Conservation (phyloP, 352 stramenopile species). For the Globisporangium cederbergense region DNA sequence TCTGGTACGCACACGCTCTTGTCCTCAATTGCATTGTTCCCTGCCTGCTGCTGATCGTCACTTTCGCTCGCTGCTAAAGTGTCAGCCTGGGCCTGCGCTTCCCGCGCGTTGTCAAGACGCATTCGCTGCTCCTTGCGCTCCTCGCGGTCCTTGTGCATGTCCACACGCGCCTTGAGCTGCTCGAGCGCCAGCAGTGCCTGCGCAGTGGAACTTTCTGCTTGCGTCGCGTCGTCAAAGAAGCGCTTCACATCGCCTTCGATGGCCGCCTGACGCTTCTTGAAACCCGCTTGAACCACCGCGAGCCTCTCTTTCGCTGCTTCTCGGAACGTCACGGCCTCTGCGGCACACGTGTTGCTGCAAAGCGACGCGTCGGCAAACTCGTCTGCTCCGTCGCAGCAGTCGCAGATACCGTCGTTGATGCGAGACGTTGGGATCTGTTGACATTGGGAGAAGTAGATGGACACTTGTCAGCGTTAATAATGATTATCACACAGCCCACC, state of each 20-base stretch:
- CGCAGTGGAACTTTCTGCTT: constrained; percentile 22
- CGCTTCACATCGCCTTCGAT: constrained; percentile 37
- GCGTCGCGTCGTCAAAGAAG: constrained; percentile 38
- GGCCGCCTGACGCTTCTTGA: constrained; percentile 38
- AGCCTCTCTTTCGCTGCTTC: constrained; percentile 35
- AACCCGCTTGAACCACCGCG: constrained; percentile 39
- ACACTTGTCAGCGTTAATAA: background rate
- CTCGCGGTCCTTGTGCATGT: constrained; percentile 59
- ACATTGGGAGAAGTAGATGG: background rate
- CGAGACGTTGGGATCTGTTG: constrained; percentile 68
- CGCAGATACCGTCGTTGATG: constrained; percentile 94
- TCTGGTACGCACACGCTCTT: constrained; percentile 10
- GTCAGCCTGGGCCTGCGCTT: constrained; percentile 26
- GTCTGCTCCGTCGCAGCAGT: constrained; percentile 97
- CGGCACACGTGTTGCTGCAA: constrained; percentile 52
- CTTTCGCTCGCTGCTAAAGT: background rate
- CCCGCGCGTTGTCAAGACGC: constrained; percentile 44
- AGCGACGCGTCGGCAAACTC: constrained; percentile 40
- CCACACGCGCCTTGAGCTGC: constrained; percentile 54
- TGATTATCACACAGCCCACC: background rate
- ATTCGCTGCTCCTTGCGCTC: constrained; percentile 60
- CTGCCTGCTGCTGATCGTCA: background rate
- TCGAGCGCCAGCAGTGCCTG: constrained; percentile 39
- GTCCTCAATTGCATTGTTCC: background rate
- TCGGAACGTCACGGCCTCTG: constrained; percentile 32